Conservation (phyloP, 495 filamentous ascomycete genomes). For the Aspergillus sclerotioniger region DNA sequence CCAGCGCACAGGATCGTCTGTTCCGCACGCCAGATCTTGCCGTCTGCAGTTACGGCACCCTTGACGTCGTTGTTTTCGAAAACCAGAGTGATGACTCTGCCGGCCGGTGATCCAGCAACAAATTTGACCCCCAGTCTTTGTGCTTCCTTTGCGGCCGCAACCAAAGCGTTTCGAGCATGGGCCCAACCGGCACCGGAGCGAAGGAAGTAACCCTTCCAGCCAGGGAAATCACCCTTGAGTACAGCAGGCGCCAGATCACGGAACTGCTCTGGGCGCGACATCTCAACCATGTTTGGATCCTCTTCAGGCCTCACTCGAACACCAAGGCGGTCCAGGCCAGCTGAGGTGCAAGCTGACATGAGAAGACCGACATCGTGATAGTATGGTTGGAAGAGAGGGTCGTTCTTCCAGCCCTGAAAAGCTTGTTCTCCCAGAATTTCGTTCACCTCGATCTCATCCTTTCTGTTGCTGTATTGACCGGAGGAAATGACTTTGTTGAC, state of each 20-base stretch:
- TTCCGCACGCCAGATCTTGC: slow-evolving; percentile 31
- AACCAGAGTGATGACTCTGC: slow-evolving; percentile 33
- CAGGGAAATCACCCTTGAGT: slow-evolving; percentile 47
- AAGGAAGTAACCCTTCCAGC: slow-evolving; percentile 50
- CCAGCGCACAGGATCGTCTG: slow-evolving; percentile 49
- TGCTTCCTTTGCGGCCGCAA: slow-evolving; percentile 43
- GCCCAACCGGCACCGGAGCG: slow-evolving; percentile 49
- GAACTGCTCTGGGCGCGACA: slow-evolving; percentile 43
- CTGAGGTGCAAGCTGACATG: slow-evolving; percentile 39
- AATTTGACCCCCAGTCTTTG: slow-evolving; percentile 44
- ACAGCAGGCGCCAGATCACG: slow-evolving; percentile 49
- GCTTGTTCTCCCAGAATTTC: slow-evolving; percentile 30
- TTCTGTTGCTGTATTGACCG: slow-evolving; percentile 20
- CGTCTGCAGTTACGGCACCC: slow-evolving; percentile 40
- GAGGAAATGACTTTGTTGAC: slow-evolving; percentile 51
- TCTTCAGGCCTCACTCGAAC: slow-evolving; percentile 24
- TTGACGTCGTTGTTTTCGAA: slow-evolving; percentile 33
- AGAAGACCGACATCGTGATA: slow-evolving; percentile 53
- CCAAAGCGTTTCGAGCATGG: slow-evolving; percentile 44
- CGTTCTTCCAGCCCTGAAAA: slow-evolving; percentile 45
- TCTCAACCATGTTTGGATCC: slow-evolving; percentile 25
- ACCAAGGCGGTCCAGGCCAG: slow-evolving; percentile 35
- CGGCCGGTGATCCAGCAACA: slow-evolving; percentile 34
- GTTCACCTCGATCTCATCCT: slow-evolving; percentile 31
- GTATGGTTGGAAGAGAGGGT: slow-evolving; percentile 46